Percentiles rank a stretch among this genome's conserved stretches.
phyloP scores from a whole-genome alignment of 2,329 filamentous ascomycete genomes.

The Aspergillus flavus region DNA sequence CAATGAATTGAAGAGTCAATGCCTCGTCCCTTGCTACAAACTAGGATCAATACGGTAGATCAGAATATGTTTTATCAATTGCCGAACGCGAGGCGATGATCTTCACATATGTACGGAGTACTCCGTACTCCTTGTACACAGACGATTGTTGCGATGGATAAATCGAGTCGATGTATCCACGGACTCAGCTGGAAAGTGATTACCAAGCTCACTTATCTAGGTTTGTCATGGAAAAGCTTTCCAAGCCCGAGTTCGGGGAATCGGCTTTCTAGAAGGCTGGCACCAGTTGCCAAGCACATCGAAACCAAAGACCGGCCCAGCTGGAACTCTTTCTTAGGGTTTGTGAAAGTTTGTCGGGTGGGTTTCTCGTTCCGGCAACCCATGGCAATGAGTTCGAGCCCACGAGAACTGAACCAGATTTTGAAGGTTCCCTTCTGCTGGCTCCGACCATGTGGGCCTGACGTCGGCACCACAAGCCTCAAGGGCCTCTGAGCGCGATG shows the following conservation, averaged over 20 bases:
- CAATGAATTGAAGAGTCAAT: too few relatives aligned
- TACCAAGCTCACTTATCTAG: background rate
- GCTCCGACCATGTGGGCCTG: conserved; percentile 31
- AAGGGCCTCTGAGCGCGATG: background rate
- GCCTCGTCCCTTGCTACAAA: background rate
- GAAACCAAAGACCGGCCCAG: background rate
- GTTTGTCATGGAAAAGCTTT: background rate
- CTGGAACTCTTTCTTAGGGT: background rate
- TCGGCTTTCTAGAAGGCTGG: background rate
- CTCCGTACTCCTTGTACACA: background rate
- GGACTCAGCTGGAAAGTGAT: background rate
- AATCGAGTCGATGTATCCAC: background rate
- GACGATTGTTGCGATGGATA: background rate
- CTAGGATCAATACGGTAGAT: background rate
- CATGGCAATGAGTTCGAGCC: background rate
- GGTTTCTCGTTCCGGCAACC: background rate
- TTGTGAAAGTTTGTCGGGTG: background rate
- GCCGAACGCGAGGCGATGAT: background rate
- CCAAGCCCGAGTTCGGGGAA: background rate
- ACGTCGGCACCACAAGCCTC: conserved; percentile 19
- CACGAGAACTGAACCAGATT: conserved; percentile 12
- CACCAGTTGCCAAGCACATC: conserved; percentile 7
- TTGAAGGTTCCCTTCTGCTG: conserved; percentile 9
- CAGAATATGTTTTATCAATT: background rate
- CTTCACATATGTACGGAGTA: background rate